Base-by-base conservation (phyloP, 176 grass and related monocot genomes). In the Zoysia japonica region DNA sequence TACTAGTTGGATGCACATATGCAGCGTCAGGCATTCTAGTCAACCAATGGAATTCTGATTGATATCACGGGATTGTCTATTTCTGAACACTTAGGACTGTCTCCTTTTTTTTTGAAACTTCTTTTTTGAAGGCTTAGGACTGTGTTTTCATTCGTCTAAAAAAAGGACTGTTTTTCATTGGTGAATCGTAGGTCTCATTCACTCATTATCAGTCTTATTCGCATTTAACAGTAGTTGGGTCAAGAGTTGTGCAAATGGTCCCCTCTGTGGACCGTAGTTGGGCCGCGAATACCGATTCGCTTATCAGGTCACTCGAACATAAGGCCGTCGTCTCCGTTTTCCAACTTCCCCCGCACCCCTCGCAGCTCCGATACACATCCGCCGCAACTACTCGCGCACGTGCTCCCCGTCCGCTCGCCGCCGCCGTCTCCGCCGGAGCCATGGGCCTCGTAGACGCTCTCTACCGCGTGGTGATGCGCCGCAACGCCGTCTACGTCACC, bases 401-500 rank as follows among this genome's bases (percentile, higher is more conserved):
- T 46, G 50, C 3, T 9, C 5, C 19, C 59, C 9, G 9, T 19
- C 20, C 59, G 19, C 52, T 51, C 16, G 14, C 62, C 69, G 77
- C 81, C 60, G 41, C 72, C 62, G 68, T 53, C 61, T 76, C 64
- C 70, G 64, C 5, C 16, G 65, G 15, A 20, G 19, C 19, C 44
- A 90, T 93, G 91, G 89, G 80, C 10, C 5, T 92, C 54, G 85
- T 85, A 87, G 93, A 95, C 62, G 74, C 76, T 61, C 84, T 95
- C 11, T 95, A 95, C 80, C 78, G 89, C 53, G 89, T 95, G 61
- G 84, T 95, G 35, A 95, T 95, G 93, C 89, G 93, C 50, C 93
- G 93, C 61, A 95, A 95, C 84, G 90, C 89, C 43, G 84, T 95
- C 78, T 95, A 95, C 89, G 89, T 95, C 75, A 95, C 93, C 82